Evolutionary conservation across 2,329 filamentous ascomycete genomes (phyloP).

Genomic region (Aspergillus puulaauensis): DNA sequence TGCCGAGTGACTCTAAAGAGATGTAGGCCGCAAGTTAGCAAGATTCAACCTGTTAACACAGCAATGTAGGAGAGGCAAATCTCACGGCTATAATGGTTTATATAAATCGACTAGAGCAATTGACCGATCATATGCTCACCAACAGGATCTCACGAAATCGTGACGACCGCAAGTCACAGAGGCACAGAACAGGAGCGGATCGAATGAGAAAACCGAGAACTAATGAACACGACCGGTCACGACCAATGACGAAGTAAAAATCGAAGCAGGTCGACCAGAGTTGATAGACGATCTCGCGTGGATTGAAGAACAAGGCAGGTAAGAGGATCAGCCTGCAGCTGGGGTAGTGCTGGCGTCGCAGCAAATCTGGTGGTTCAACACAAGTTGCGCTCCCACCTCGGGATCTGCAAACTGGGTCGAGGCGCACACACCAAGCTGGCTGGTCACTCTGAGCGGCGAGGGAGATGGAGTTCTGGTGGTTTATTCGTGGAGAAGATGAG

Average conservation of each 20-base stretch:
- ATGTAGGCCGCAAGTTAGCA: slow-evolving; percentile 6
- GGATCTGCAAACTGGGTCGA: slow-evolving; percentile 18
- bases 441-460: slow-evolving; percentile 8
- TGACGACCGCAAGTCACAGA: slow-evolving; percentile 6
- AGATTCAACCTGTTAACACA: background rate
- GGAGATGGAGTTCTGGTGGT: background rate
- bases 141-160: slow-evolving; percentile 4
- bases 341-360: slow-evolving; percentile 3
- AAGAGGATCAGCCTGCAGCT: slow-evolving; percentile 9
- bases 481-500: slow-evolving; percentile 5
- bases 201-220: background rate
- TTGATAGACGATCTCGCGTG: background rate
- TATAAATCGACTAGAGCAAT: slow-evolving; percentile 2
- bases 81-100: slow-evolving; percentile 2
- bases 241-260: background rate
- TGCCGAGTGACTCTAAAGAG: slow-evolving; percentile 1
- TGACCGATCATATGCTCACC: slow-evolving; percentile 7
- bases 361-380: slow-evolving; percentile 5
- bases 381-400: slow-evolving; percentile 7
- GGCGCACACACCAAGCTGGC: slow-evolving; percentile 5
- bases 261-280: background rate
- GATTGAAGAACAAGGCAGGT: background rate
- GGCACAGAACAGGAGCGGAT: background rate
- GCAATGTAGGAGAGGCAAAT: background rate
- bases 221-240: background rate